These are phyloP conservation scores for Gryganskiella cystojenkinii DNA, from an alignment of 192 early-diverging fungal genomes.

Conservation along the genomic window DNA sequence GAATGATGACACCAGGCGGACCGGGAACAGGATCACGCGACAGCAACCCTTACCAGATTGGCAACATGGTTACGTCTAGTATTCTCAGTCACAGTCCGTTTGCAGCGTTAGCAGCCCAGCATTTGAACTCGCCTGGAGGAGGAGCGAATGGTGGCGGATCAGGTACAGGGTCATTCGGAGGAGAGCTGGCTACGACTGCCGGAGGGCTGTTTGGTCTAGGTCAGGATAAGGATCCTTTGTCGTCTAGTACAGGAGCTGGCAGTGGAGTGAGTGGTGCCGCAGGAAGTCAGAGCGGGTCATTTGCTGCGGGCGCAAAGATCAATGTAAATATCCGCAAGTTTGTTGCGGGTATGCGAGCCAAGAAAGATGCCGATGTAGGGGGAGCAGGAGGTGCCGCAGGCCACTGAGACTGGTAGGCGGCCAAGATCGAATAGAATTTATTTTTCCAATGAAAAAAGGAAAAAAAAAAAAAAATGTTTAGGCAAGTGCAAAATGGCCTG, in stretches of 20 bases:
- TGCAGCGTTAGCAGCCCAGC: conserved; percentile 37
- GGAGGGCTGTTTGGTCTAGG: conserved; percentile 35
- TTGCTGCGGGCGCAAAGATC: conserved; percentile 38
- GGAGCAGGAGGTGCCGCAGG: background rate
- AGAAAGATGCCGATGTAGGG: conserved; percentile 28
- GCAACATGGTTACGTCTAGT: conserved; percentile 44
- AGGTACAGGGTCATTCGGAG: conserved; percentile 4
- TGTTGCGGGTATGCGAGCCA: conserved; percentile 49
- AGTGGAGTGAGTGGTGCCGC: background rate
- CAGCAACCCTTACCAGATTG: conserved; percentile 31
- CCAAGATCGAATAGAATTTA: no score
- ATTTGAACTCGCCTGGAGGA: conserved; percentile 14
- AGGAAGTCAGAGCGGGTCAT: conserved; percentile 12
- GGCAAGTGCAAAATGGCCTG: no score
- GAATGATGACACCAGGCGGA: conserved; percentile 27
- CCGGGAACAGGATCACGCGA: conserved; percentile 8
- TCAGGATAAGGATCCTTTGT: conserved; percentile 16
- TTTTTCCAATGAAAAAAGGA: no score
- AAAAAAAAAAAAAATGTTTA: no score
- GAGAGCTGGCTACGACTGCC: conserved; percentile 10
- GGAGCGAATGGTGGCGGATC: background rate
- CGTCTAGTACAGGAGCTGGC: background rate
- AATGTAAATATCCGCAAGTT: conserved; percentile 55
- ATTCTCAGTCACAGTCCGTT: conserved; percentile 51
- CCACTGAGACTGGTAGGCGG: no score